Evolutionary conservation across 495 filamentous ascomycete species (phyloP).

Genomic region (Hypoxylon trugodes): DNA sequence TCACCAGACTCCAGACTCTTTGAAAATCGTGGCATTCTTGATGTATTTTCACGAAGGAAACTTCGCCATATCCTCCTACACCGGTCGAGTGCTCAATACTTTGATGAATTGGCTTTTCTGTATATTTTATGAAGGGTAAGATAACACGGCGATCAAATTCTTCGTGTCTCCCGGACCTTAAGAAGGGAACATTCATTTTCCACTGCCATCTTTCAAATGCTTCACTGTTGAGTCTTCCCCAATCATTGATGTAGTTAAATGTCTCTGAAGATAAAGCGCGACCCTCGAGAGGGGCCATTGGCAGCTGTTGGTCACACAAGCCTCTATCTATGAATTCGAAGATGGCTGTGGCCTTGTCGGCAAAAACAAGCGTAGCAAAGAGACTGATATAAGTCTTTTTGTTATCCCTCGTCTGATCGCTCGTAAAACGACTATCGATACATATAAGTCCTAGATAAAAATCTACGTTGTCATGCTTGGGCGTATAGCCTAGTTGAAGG

Average conservation of each 20-base stretch:
- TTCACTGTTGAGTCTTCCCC: not conserved
- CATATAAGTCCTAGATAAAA: constrained; percentile 12
- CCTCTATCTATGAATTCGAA: constrained; percentile 21
- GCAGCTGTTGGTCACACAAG: not conserved
- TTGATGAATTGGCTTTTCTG: too few relatives aligned
- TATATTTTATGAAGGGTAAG: constrained; percentile 3
- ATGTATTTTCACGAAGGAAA: constrained; percentile 13
- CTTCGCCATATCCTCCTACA: constrained; percentile 9
- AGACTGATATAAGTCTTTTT: constrained; percentile 10
- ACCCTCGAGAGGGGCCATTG: not conserved
- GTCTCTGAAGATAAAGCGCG: too few relatives aligned
- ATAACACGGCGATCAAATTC: not conserved
- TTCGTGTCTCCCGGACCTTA: not conserved
- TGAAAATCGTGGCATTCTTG: constrained; percentile 1
- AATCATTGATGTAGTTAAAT: not conserved
- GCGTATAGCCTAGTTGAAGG: not conserved
- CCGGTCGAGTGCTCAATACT: too few relatives aligned
- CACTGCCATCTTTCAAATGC: constrained; percentile 11
- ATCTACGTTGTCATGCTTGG: not conserved
- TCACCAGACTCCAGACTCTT: not conserved
- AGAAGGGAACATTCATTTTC: constrained; percentile 14
- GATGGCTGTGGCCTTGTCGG: not conserved
- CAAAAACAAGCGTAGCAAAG: constrained; percentile 9
- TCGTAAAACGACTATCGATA: not conserved
- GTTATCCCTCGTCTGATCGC: not conserved